Conservation (phyloP, 2,329 filamentous ascomycete species). For the Magnaporthiopsis incrustans region DNA sequence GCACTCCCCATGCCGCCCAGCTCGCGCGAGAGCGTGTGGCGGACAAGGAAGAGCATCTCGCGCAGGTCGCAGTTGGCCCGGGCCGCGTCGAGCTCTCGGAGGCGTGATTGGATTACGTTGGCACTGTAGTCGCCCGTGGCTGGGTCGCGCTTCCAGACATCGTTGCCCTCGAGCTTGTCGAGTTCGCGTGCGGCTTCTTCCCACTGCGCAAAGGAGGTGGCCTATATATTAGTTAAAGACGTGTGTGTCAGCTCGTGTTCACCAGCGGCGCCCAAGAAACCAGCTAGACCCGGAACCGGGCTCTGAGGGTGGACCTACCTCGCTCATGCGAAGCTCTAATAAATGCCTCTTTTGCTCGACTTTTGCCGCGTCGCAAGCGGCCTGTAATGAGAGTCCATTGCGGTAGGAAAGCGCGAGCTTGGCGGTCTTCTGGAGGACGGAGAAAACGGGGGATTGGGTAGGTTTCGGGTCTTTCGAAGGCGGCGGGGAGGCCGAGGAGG, state of each 20-base stretch:
- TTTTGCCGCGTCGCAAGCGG: neutral
- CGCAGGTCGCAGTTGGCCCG: conserved; percentile 62
- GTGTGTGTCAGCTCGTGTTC: neutral
- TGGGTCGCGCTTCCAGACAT: conserved; percentile 68
- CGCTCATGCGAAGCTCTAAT: conserved; percentile 12
- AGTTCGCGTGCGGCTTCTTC: conserved; percentile 66
- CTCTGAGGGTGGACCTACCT: conserved; percentile 8
- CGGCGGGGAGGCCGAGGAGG: neutral
- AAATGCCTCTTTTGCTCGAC: conserved; percentile 10
- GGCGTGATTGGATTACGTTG: conserved; percentile 57
- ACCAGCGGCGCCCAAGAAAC: neutral
- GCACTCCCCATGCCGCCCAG: conserved; percentile 81
- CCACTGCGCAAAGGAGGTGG: conserved; percentile 65
- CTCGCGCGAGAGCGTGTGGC: conserved; percentile 72
- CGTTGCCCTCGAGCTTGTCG: conserved; percentile 71
- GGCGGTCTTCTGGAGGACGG: conserved; percentile 1
- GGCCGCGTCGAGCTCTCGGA: conserved; percentile 67
- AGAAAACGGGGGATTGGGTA: neutral
- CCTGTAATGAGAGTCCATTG: neutral
- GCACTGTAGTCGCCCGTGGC: conserved; percentile 52
- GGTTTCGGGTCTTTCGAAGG: neutral
- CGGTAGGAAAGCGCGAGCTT: conserved; percentile 1
- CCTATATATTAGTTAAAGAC: conserved; percentile 34
- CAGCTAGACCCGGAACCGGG: neutral
- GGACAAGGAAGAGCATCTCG: conserved; percentile 71